Evolutionary conservation across 2,329 filamentous ascomycete species (phyloP), one percentile per base, ranked within the genome.

Genomic region (Hypoxylon sp.): DNA sequence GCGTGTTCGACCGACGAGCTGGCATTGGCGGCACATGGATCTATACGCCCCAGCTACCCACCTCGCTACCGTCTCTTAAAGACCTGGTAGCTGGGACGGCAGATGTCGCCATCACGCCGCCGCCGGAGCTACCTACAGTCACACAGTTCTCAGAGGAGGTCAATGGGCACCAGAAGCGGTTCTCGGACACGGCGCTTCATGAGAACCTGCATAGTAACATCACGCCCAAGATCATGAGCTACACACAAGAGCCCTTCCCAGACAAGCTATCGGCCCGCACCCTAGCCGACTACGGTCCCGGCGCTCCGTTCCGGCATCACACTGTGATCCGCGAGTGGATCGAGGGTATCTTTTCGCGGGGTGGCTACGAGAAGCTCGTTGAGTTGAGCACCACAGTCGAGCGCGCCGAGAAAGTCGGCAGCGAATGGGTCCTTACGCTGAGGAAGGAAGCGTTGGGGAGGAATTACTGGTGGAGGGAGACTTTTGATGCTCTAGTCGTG

Each of bases 401-500:
- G 63, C 66, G 71, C 5, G 78, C 78, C 0, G 72, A 78, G 19
- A 78, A 80, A 49, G 42, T 67, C 3, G 64, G 62, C n/a, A 65
- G 67, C 0, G 76, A 75, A 64, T 83, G 75, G 79, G 64, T 70
- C 1, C 54, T 82, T 15, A 80, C 76, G 0, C 64, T 84, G 19
- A 71, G 81, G 2, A 75, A 76, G 30, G 69, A 72, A 9, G 63
- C 65, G n/a, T 48, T 63, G 1, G 62, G 63, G 1, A 68, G 71
- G 23, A 78, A 70, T 48, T 68, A 69, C 32, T 73, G 71, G 70
- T 73, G 70, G 68, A 67, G 59, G 41, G 65, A 70, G 37, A 63
- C 23, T 67, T 80, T 93, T 55, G 85, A 89, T 62, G 82, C 82
- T 1, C 71, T 89, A 2, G 78, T 88, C 1, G 79, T 86, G 2